Conservation (phyloP, 2,329 filamentous ascomycete genomes). For the Nigrospora oryzae region DNA sequence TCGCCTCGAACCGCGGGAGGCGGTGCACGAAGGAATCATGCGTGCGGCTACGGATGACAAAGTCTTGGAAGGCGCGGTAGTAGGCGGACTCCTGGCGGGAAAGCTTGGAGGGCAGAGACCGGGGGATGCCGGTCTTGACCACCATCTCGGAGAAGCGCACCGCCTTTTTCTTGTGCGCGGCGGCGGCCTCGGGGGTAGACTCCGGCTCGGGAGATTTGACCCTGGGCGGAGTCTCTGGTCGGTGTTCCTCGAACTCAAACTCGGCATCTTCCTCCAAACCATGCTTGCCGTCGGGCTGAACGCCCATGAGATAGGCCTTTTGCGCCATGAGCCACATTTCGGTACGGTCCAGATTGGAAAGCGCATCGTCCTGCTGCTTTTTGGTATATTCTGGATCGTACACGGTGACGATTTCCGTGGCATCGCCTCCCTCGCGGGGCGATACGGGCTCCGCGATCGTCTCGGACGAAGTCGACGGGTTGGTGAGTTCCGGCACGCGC, state of each 20-base stretch:
- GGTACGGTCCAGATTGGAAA: slow-evolving; percentile 75
- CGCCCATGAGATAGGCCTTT: slow-evolving; percentile 62
- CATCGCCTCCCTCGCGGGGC: slow-evolving; percentile 44
- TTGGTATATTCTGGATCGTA: slow-evolving; percentile 69
- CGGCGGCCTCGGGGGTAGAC: slow-evolving; percentile 10
- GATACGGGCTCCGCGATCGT: slow-evolving; percentile 26
- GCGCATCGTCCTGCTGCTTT: slow-evolving; percentile 62
- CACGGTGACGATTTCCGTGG: slow-evolving; percentile 58
- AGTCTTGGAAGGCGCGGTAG: slow-evolving; percentile 77
- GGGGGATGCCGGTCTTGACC: slow-evolving; percentile 34
- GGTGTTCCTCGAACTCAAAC: slow-evolving; percentile 25
- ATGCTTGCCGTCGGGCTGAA: slow-evolving; percentile 44
- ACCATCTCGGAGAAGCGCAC: slow-evolving; percentile 62
- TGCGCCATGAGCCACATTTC: slow-evolving; percentile 81
- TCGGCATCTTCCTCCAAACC: slow-evolving; percentile 24
- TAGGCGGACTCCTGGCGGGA: slow-evolving; percentile 66
- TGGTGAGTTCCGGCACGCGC: slow-evolving; percentile 13
- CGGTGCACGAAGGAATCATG: slow-evolving; percentile 79
- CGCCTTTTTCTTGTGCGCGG: slow-evolving; percentile 52
- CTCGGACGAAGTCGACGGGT: slow-evolving; percentile 20
- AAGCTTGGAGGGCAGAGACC: slow-evolving; percentile 43
- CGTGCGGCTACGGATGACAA: slow-evolving; percentile 55
- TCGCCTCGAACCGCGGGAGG: slow-evolving; percentile 75
- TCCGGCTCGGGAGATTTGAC: slow-evolving; percentile 16
- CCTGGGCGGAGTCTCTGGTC: slow-evolving; percentile 20